Conservation (phyloP, 257 asterid species). For the Osmanthus fragrans region DNA sequence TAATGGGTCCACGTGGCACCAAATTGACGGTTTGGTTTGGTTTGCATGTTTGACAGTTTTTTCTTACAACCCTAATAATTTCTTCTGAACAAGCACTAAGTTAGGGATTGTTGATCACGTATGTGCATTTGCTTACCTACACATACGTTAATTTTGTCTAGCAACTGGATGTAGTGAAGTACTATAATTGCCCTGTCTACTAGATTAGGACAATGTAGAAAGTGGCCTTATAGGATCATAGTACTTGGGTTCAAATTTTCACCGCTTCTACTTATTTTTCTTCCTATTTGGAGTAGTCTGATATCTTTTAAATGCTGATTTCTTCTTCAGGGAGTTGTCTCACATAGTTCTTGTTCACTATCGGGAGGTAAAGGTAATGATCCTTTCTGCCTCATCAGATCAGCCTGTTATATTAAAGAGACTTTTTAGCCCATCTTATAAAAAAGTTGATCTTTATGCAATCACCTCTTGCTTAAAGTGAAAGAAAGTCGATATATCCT, state of each 20-base stretch:
- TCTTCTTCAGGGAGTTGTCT: constrained; percentile 71
- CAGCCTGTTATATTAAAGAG: not conserved
- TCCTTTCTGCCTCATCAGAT: constrained; percentile 20
- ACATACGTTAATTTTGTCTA: not conserved
- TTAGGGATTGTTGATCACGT: not conserved
- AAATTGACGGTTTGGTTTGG: too few relatives aligned
- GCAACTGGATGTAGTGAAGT: not conserved
- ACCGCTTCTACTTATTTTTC: not conserved
- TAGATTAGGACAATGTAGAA: not conserved
- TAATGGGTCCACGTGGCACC: too few relatives aligned
- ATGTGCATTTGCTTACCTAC: not conserved
- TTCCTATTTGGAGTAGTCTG: constrained; percentile 20
- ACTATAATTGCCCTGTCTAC: not conserved
- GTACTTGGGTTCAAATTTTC: constrained; percentile 1
- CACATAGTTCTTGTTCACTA: constrained; percentile 97
- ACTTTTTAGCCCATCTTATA: not conserved
- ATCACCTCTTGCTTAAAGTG: constrained; percentile 17
- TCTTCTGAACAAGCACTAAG: too few relatives aligned
- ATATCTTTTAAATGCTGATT: constrained; percentile 30
- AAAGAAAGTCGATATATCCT: constrained; percentile 4
- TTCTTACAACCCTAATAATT: too few relatives aligned
- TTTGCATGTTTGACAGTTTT: too few relatives aligned
- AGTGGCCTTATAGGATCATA: not conserved
- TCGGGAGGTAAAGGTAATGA: constrained; percentile 86
- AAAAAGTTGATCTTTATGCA: constrained; percentile 13